Evolutionary conservation across 495 filamentous ascomycete genomes (phyloP), one percentile per base, ranked within the genome.

Genomic region (Penicillium samsonianum): DNA sequence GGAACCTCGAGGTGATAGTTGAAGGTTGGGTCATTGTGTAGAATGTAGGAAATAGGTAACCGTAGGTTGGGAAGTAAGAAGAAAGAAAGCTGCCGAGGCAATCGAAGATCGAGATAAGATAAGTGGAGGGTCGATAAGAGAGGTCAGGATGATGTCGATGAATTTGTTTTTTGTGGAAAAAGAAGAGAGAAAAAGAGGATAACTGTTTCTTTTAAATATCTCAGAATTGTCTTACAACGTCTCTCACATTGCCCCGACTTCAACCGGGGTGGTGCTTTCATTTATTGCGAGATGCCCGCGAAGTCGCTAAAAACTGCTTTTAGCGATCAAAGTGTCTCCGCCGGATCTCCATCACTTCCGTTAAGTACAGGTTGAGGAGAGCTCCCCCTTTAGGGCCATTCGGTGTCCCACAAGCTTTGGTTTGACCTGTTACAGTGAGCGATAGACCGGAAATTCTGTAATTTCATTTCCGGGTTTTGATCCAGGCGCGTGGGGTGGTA

Each of bases 1-100:
- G 89, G 77, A 96, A 98, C 63, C 88, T 90, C 64, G 90, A 87
- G 55, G 80, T 65, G 61, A 96, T 82, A 49, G 88, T 89, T 3
- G 90, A 85, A 17, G 91, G 90, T 59, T 78, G 76, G 33, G 84
- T 84, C 84, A 87, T 87, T 62, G 52, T 70, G 66, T 47, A 33
- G 50, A 2, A 46, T 28, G 3, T n/a, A n/a, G n/a, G n/a, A n/a
- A n/a, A n/a, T 41, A 31, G 9, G 46, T 22, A 50, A 23, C 38
- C 6, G n/a, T 35, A 49, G n/a, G n/a, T n/a, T n/a, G n/a, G 31
- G 0, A n/a, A 37, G 33, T 12, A 20, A 50, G 22, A 51, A 54
- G 33, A 19, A 33, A 50, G 26, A 52, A 53, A 44, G 48, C 17
- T 50, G 11, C 14, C 11, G 30, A 40, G 43, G 45, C 22, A 11